Base-by-base conservation (phyloP, 305 asterid genomes). In the Euphrasia arctica region DNA sequence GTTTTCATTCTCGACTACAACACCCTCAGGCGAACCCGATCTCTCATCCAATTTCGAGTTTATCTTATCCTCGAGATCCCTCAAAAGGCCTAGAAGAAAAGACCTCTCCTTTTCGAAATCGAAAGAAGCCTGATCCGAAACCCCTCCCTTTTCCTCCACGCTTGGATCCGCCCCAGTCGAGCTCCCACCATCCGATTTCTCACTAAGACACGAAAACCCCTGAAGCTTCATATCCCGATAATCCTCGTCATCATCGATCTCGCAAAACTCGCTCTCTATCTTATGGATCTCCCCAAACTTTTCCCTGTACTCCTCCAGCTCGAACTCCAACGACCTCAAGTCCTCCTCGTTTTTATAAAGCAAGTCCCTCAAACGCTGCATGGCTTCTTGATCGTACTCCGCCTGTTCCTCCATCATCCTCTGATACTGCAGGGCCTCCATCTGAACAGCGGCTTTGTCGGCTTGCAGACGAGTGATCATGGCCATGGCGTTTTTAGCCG, bases 321-420 rank as follows among this genome's bases (percentile, higher is more conserved):
- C 97, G 1, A 63, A 27, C 68, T 85, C 95, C 28, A 91, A 61
- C 32, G 69, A 83, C 79, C 76, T 82, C 1, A 83, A 58, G 56
- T 90, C 96, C 12, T 85, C 91, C 58, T 90, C 98, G 51, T 90
- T 77, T 72, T 83, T 88, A 47, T 77, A 64, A 42, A 91, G 73
- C 74, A 81, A 39, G 6, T 89, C 93, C 61, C 78, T 85, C 87
- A 91, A 73, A 13, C 75, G 77, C 75, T 86, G 95, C 62, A 90
- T 13, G 15, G 95, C 98, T 69, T 94, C 98, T 63, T 85, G 87
- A 42, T 94, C 99, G 25, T 90, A 94, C 47, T 90, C 99, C 2
- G 91, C 93, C 50, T 94, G 96, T 60, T 90, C 99, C 55, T 94
- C 98, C 99, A 86, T 91, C 99, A 90, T 82, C 71, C 99, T 78